Evolutionary conservation across 352 stramenopile species (phyloP), one percentile per base, ranked within the genome.

Genomic region (Blastocystis sp.): DNA sequence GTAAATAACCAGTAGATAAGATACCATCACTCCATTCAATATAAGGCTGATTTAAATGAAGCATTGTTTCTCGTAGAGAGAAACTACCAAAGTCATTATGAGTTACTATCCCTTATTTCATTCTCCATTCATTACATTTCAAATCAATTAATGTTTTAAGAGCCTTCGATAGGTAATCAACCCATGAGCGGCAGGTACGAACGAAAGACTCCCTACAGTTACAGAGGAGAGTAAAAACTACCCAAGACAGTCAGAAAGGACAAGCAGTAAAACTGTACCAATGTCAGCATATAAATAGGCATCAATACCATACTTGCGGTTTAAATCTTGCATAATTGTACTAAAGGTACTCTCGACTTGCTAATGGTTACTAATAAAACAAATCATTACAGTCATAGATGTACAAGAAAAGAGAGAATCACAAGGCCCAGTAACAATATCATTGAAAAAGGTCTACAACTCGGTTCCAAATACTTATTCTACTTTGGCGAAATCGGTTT

Each of bases 1-100:
- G 73, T 4, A 66, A 56, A 27, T 84, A 84, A 30, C 73, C 73
- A 19, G 73, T 84, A 37, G 73, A 84, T 30, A 84, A 40, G 30
- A 84, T 84, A 37, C 73, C 56, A 27, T 84, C 73, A 57, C 73
- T 84, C 73, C 73, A 84, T 57, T 84, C 73, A 51, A 84, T 84
- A 51, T 84, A 84, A 2, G 73, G 73, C 51, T 84, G 73, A 30
- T 69, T 17, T 51, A 84, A 42, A 30, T 58, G 42, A 24, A 84
- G 51, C 73, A 84, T 84, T 2, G 56, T 84, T 27, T 84, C 73
- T 13, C 73, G 73, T 3, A 84, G 73, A 24, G 73, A 84, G 48
- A 84, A 84, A 57, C 53, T 53, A n/a, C 73, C 73, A 42, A 54
- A 84, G 1, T 44, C 48, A 35, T 84, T 84, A n/a, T 84, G 51